Percentiles rank a stretch among this genome's conserved stretches.
phyloP scores from a whole-genome alignment of 306 rosid species.

The Lotus japonicus region DNA sequence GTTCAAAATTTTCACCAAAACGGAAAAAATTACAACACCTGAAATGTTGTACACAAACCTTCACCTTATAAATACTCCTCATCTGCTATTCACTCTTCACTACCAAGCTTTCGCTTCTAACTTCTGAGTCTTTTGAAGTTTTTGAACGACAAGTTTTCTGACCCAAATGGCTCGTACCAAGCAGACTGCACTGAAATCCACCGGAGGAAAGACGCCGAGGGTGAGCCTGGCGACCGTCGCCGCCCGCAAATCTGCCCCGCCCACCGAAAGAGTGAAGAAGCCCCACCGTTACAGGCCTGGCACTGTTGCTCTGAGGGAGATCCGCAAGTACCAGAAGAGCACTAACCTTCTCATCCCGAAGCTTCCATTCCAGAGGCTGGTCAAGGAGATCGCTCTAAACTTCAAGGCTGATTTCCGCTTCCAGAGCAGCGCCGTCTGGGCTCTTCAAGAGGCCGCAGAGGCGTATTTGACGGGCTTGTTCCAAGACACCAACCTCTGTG shows the following conservation, averaged over 20 bases:
- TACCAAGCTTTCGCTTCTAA: too few species aligned
- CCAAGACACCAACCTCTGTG: conserved; percentile 67
- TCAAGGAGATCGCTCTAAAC: conserved; percentile 72
- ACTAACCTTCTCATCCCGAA: conserved; percentile 67
- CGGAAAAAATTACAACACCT: too few species aligned
- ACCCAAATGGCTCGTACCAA: conserved; percentile 53
- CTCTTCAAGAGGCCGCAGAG: conserved; percentile 56
- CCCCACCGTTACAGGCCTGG: conserved; percentile 70
- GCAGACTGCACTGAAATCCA: conserved; percentile 58
- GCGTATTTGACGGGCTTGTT: conserved; percentile 58
- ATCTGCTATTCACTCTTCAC: too few species aligned
- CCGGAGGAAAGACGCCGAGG: conserved; percentile 73
- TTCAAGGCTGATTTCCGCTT: conserved; percentile 68
- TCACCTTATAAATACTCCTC: too few species aligned
- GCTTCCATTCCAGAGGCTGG: conserved; percentile 73
- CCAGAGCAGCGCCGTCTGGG: conserved; percentile 54
- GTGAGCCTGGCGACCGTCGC: conserved; percentile 70
- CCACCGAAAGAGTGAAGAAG: conserved; percentile 80
- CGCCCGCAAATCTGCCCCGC: conserved; percentile 66
- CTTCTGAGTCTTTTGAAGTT: too few species aligned
- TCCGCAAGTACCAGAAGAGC: conserved; percentile 63
- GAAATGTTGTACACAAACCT: too few species aligned
- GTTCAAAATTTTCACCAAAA: too few species aligned
- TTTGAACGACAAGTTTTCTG: too few species aligned
- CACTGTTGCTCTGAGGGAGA: conserved; percentile 69